These are phyloP conservation scores for Mycena belliarum DNA, from an alignment of 768 basidiomycete genomes.

Conservation along the genomic window DNA sequence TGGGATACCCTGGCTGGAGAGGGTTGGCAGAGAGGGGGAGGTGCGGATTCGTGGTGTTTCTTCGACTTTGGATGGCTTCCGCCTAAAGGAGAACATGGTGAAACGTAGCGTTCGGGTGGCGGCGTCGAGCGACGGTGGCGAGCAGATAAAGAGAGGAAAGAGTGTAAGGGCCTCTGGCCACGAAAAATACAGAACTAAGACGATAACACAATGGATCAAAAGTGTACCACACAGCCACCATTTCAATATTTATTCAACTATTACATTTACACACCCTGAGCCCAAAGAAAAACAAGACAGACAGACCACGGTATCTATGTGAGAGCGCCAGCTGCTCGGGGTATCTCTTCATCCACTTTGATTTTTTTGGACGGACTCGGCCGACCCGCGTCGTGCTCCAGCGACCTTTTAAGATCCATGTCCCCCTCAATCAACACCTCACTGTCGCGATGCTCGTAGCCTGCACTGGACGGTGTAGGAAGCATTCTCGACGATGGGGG, in stretches of 20 bases:
- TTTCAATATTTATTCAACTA: background rate
- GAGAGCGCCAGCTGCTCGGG: slow-evolving; percentile 40
- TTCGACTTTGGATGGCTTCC: slow-evolving; percentile 60
- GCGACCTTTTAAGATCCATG: slow-evolving; percentile 59
- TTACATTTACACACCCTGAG: slow-evolving; percentile 10
- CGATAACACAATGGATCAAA: no score
- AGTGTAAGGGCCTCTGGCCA: slow-evolving; percentile 1
- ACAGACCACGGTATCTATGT: slow-evolving; percentile 21
- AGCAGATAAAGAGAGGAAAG: slow-evolving; percentile 14
- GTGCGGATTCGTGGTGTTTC: slow-evolving; percentile 55
- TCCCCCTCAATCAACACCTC: slow-evolving; percentile 48
- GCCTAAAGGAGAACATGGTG: slow-evolving; percentile 75
- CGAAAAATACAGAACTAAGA: slow-evolving; percentile 2
- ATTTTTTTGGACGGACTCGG: slow-evolving; percentile 63
- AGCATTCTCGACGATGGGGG: slow-evolving; percentile 59
- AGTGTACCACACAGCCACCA: no score
- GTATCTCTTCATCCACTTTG: slow-evolving; percentile 66
- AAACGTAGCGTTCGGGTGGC: no score
- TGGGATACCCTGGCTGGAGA: slow-evolving; percentile 72
- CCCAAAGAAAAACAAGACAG: slow-evolving; percentile 16
- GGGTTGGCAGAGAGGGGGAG: slow-evolving; percentile 82
- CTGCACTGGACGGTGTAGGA: slow-evolving; percentile 47
- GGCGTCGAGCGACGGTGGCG: no score
- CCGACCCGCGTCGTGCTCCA: slow-evolving; percentile 55
- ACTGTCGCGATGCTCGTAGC: slow-evolving; percentile 41